Conservation (phyloP, 495 filamentous ascomycete species). For the Penicillium cinerascens region DNA sequence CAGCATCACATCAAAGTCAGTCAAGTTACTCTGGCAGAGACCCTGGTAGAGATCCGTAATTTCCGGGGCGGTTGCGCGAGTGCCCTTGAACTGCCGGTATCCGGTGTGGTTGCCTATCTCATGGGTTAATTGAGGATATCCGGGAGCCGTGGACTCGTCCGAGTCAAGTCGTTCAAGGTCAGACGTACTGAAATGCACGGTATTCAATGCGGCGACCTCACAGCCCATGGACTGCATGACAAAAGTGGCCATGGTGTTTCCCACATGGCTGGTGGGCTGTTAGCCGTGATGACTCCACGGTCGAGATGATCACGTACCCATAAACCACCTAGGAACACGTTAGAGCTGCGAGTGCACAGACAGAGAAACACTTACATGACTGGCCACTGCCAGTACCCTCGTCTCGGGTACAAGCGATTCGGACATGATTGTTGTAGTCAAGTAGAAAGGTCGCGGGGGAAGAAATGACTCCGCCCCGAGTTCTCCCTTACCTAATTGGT, state of each 20-base stretch:
- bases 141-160: not conserved
- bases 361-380: conserved; percentile 72
- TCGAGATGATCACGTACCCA: conserved; percentile 53
- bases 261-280: conserved; percentile 70
- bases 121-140: conserved; percentile 3
- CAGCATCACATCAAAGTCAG: conserved; percentile 86
- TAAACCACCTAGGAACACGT: conserved; percentile 61
- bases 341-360: not conserved
- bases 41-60: conserved; percentile 84
- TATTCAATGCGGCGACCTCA: conserved; percentile 90
- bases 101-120: conserved; percentile 83
- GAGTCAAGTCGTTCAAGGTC: not conserved
- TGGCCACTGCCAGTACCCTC: conserved; percentile 86
- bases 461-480: not conserved
- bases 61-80: conserved; percentile 71
- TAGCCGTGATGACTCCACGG: conserved; percentile 16
- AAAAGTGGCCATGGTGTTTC: conserved; percentile 91
- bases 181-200: conserved; percentile 83
- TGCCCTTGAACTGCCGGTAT: conserved; percentile 83
- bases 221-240: conserved; percentile 90
- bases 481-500: conserved; percentile 26
- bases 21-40: conserved; percentile 73
- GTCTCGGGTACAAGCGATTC: conserved; percentile 69
- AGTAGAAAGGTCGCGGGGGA: conserved; percentile 4
- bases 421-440: conserved; percentile 23